A percentile compares a stretch with the other conserved stretches of the same genome.
phyloP scores from a whole-genome alignment of 371 early-diverging fungal genomes.

The Mucor plumbeus region DNA sequence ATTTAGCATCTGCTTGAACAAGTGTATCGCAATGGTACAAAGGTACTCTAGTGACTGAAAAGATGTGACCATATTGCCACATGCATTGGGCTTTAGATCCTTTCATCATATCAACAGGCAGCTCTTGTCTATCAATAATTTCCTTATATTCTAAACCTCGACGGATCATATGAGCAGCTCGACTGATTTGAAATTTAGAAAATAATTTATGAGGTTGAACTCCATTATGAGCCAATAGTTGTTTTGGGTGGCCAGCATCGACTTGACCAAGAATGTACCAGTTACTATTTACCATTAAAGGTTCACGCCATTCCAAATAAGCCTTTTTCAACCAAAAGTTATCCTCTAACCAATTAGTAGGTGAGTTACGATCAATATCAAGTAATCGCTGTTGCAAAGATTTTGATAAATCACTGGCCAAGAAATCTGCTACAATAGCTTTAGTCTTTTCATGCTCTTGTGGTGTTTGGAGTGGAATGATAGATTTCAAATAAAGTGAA shows the following conservation, averaged over 20 bases:
- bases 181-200: slow-evolving; percentile 79
- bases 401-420: slow-evolving; percentile 31
- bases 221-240: slow-evolving; percentile 38
- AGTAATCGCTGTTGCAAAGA: slow-evolving; percentile 63
- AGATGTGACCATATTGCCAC: slow-evolving; percentile 83
- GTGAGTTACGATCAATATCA: slow-evolving; percentile 64
- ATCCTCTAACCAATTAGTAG: slow-evolving; percentile 88
- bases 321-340: slow-evolving; percentile 89
- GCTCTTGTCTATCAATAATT: slow-evolving; percentile 59
- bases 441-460: slow-evolving; percentile 39
- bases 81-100: slow-evolving; percentile 71
- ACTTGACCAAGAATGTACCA: slow-evolving; percentile 80
- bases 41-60: slow-evolving; percentile 85
- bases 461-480: slow-evolving; percentile 64
- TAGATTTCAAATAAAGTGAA: slow-evolving; percentile 69
- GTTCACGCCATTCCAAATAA: slow-evolving; percentile 91
- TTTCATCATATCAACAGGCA: slow-evolving; percentile 63
- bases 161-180: slow-evolving; percentile 83
- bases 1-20: slow-evolving; percentile 51
- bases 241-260: slow-evolving; percentile 71
- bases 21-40: slow-evolving; percentile 69
- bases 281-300: slow-evolving; percentile 87
- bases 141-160: slow-evolving; percentile 78
- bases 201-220: slow-evolving; percentile 52
- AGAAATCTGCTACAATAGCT: slow-evolving; percentile 41